Evolutionary conservation across 2,329 filamentous ascomycete species (phyloP), one percentile per base, ranked within the genome.

Genomic region (Diplocarpon mali): DNA sequence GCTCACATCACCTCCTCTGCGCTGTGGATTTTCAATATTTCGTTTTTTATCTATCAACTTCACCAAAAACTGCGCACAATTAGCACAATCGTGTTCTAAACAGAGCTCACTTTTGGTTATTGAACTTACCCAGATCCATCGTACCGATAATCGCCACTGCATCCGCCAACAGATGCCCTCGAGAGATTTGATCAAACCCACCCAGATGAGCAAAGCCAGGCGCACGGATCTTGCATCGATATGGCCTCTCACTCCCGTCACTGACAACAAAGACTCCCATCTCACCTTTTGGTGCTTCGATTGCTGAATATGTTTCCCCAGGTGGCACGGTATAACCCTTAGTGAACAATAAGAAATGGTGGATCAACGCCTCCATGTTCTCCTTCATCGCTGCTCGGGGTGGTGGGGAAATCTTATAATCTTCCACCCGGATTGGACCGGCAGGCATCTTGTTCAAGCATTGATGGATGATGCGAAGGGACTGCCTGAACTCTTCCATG

Each of bases 351-450:
- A 98, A 71, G 76, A 98, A 98, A 73, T 98, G 92, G 71, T 98
- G 92, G 64, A 98, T 98, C 35, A 98, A 78, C 32, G 92, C 89
- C 71, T 98, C 92, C 93, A 98, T 98, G 73, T 98, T 98, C 78
- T 98, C 92, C 78, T 98, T 98, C 92, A 98, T 98, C 61, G 92
- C 92, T 36, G 86, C 75, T 62, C 92, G 82, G n/a, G 92, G 93
- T 51, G 92, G 92, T 16, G 92, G 92, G 2, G 86, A 84, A 61
- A 98, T 78, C 78, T 98, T 98, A 80, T 96, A 98, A 69, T 98
- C 92, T 69, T 98, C 92, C 35, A 95, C 87, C 57, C 90, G 85
- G 63, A 96, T 78, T 42, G 92, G 92, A 24, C 92, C 92, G 39
- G 85, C 76, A 39, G 93, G 90, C 86, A 98, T 98, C 73, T 98